phyloP scores from a whole-genome alignment of 805 yeast species.

The Pichia cephalocereana region DNA sequence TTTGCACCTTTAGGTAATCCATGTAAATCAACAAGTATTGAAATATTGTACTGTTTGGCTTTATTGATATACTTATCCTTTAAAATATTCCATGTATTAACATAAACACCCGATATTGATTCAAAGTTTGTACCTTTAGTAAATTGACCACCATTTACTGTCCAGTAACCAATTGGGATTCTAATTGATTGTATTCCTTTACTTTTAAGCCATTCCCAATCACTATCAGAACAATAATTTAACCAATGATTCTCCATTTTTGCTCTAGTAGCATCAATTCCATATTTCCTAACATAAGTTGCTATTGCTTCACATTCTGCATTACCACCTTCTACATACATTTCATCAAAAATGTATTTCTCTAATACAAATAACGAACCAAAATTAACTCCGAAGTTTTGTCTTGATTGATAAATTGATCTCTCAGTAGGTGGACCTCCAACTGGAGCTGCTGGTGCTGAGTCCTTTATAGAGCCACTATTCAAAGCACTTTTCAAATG shows the following conservation, averaged over 20 bases:
- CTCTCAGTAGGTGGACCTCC: conserved; percentile 29
- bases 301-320: conserved; percentile 70
- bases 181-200: conserved; percentile 73
- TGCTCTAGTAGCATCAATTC: conserved; percentile 43
- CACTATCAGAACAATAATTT: conserved; percentile 50
- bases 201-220: conserved; percentile 67
- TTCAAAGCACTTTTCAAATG: conserved; percentile 8
- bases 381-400: conserved; percentile 75
- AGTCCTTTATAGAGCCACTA: background rate
- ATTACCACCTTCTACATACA: conserved; percentile 49
- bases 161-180: conserved; percentile 91
- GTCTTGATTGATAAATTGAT: conserved; percentile 49
- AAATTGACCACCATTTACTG: conserved; percentile 54
- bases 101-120: conserved; percentile 45
- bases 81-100: conserved; percentile 62
- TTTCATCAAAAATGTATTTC: conserved; percentile 60
- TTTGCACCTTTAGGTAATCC: conserved; percentile 93
- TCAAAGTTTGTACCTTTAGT: conserved; percentile 56
- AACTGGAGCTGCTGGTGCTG: conserved; percentile 26
- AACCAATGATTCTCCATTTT: conserved; percentile 60
- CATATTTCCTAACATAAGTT: conserved; percentile 37
- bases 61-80: conserved; percentile 40
- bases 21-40: conserved; percentile 77
- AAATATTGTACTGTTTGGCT: conserved; percentile 57
- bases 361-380: conserved; percentile 79